Evolutionary conservation across 306 rosid genomes (phyloP), one percentile per base, ranked within the genome.

Genomic region (Gastrolobium bilobum): DNA sequence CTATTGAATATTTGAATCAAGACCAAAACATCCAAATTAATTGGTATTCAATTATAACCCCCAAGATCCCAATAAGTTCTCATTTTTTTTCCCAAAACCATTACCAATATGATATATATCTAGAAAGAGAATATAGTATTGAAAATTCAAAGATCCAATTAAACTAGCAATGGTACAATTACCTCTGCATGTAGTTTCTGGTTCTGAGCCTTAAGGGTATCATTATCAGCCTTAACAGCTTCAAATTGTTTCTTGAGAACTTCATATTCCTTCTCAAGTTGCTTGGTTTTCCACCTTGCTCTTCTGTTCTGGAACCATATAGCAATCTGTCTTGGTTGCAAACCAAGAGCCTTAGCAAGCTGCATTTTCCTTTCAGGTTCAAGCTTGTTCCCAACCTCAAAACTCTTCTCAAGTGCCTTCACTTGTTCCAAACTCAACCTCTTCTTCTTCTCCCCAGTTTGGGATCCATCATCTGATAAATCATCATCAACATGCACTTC

Each of bases 291-390:
- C 99, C 97, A 94, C 73, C 99, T 87, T 4, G 99, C 99, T 35
- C 99, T 88, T 34, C 99, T 84, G 42, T 94, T 94, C 87, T 94
- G 99, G 38, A 94, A 94, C 99, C 99, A 94, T 8, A 94, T 94
- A 26, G 99, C 97, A 29, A 94, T 71, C 76, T 94, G 99, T 42
- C 99, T 86, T 0, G 97, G 99, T 75, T 92, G 99, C 38, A 94
- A 73, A 11, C 95, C 93, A 60, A 94, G 48, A 2, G 93, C 93
- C 82, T 89, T 94, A 0, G 99, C 95, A 2, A 94, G 87, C 68
- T 94, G 97, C 84, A 91, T 46, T 78, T 94, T 94, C 71, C 99
- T 87, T 69, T 94, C 99, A 1, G 97, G 99, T 73, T 94, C 97
- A 5, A 94, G 97, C 89, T 94, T 94, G 79, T 94, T 94, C 5